These are phyloP conservation scores for Carex scoparia DNA, from an alignment of 176 grass and related monocot genomes.

Conservation along the genomic window DNA sequence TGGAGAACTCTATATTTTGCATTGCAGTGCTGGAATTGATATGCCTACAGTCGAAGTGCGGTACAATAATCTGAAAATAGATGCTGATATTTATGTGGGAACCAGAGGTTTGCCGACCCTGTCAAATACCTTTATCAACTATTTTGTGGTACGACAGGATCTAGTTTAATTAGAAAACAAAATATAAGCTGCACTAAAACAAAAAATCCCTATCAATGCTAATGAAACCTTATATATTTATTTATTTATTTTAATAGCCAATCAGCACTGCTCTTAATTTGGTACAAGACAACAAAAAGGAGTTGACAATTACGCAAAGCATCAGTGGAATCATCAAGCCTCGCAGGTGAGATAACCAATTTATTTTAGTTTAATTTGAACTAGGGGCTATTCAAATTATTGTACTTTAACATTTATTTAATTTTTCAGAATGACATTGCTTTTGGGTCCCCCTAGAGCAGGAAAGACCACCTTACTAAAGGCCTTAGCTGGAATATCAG, in stretches of 20 bases:
- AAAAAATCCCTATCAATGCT: neutral
- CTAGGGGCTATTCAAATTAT: neutral
- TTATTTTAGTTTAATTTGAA: neutral
- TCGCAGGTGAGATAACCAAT: neutral
- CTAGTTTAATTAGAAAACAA: neutral
- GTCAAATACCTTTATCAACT: conserved; percentile 52
- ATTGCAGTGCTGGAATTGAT: conserved; percentile 49
- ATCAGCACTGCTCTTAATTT: neutral
- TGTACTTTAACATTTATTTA: neutral
- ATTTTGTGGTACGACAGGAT: conserved; percentile 39
- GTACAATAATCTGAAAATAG: conserved; percentile 48
- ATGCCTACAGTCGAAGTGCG: conserved; percentile 69
- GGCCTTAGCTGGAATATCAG: conserved; percentile 61
- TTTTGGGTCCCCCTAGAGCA: conserved; percentile 60
- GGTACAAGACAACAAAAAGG: conserved; percentile 18
- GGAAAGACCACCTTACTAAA: conserved; percentile 68
- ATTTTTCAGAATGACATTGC: conserved; percentile 67
- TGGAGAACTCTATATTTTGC: neutral
- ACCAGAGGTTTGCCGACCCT: conserved; percentile 61
- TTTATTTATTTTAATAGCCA: neutral
- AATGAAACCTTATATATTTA: neutral
- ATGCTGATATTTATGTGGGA: conserved; percentile 54
- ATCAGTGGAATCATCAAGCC: conserved; percentile 25
- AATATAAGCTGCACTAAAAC: neutral
- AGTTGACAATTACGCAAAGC: conserved; percentile 20